Conservation (phyloP, 257 asterid genomes). For the Solanum megistacrolobum region DNA sequence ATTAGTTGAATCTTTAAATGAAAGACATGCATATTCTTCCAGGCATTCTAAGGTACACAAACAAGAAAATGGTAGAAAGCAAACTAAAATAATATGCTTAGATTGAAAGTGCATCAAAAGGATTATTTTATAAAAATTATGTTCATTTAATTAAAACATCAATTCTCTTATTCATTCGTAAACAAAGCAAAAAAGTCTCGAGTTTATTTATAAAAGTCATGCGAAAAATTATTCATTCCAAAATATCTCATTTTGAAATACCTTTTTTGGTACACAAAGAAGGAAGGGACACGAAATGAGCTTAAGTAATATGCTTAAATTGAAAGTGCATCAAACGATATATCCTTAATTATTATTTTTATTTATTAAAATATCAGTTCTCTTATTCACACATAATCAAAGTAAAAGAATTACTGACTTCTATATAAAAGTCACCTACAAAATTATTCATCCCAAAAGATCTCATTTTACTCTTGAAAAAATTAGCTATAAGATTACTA, state of each 20-base stretch:
- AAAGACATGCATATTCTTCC: not conserved
- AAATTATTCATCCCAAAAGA: not conserved
- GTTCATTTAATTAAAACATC: not conserved
- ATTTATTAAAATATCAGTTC: not conserved
- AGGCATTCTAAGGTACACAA: not conserved
- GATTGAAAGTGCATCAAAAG: not conserved
- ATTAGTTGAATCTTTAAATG: not conserved
- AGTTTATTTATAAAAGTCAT: too few relatives aligned
- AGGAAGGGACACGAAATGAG: not conserved
- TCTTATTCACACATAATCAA: not conserved
- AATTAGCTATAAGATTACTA: not conserved
- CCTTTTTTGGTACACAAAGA: not conserved
- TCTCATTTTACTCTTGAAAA: not conserved
- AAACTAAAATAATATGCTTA: not conserved
- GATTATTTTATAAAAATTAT: not conserved
- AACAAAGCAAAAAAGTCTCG: not conserved
- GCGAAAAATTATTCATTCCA: not conserved
- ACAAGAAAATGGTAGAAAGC: not conserved
- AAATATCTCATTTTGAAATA: not conserved
- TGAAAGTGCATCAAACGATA: not conserved
- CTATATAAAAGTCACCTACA: not conserved
- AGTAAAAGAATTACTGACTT: not conserved
- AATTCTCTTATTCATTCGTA: not conserved
- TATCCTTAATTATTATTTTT: too few relatives aligned
- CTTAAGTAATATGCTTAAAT: too few relatives aligned